These are phyloP conservation scores for Akanthomyces dipterigenus DNA, from an alignment of 2,329 filamentous ascomycete species.

Conservation along the genomic window DNA sequence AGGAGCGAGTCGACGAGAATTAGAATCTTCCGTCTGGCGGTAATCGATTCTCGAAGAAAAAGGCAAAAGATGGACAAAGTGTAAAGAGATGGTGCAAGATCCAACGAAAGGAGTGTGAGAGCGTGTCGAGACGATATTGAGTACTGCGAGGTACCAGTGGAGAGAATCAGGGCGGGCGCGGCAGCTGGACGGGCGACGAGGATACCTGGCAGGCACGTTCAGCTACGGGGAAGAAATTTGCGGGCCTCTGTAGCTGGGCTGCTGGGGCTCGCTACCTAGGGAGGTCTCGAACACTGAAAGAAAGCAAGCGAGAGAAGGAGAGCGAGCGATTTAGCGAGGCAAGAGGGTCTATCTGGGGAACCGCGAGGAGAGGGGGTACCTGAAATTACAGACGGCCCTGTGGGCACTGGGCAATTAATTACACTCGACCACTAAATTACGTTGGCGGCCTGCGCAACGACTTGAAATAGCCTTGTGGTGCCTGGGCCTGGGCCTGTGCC, in stretches of 20 bases:
- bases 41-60: background rate
- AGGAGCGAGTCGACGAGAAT: background rate
- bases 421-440: background rate
- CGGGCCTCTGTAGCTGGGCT: no score
- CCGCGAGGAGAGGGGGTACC: background rate
- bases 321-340: no score
- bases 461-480: background rate
- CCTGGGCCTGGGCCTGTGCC: background rate
- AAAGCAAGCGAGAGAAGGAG: background rate
- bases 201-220: no score
- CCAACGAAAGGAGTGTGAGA: constrained; percentile 1
- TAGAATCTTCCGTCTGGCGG: background rate
- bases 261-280: background rate
- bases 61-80: background rate
- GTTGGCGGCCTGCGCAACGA: background rate
- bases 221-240: background rate
- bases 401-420: background rate
- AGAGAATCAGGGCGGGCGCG: no score
- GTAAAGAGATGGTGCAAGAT: background rate
- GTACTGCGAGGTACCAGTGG: background rate
- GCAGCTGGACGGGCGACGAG: no score
- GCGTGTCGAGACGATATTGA: background rate
- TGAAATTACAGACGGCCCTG: background rate
- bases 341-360: constrained; percentile 5
- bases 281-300: background rate